Percentiles rank a stretch among this genome's conserved stretches.
phyloP scores from a whole-genome alignment of 2,329 filamentous ascomycete species.

The Diplodia seriata region DNA sequence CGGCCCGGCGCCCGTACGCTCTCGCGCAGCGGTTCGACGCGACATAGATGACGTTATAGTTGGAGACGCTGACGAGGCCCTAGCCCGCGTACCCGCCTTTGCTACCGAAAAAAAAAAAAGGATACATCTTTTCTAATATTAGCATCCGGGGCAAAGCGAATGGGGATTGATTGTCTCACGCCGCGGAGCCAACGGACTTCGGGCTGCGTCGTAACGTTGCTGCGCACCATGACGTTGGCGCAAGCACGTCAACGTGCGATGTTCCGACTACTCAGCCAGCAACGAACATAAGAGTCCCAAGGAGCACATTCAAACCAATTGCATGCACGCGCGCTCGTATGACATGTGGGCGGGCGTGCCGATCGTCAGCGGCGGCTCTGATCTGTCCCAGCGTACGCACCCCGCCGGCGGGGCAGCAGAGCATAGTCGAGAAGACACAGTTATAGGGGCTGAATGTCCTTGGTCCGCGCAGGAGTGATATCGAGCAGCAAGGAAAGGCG shows the following conservation, averaged over 20 bases:
- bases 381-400: conserved; percentile 51
- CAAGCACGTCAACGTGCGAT: conserved; percentile 59
- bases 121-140: conserved; percentile 37
- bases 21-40: conserved; percentile 56
- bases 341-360: conserved; percentile 4
- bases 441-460: conserved; percentile 26
- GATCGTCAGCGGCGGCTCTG: conserved; percentile 42
- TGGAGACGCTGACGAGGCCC: conserved; percentile 46
- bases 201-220: conserved; percentile 48
- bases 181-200: conserved; percentile 55
- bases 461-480: not conserved
- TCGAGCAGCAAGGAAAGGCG: too few species aligned
- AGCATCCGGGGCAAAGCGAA: conserved; percentile 45
- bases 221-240: conserved; percentile 51
- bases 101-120: not conserved
- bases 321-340: conserved; percentile 9
- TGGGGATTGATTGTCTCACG: conserved; percentile 27
- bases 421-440: conserved; percentile 53
- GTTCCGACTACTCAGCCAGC: conserved; percentile 43
- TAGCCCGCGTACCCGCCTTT: conserved; percentile 40
- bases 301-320: not conserved
- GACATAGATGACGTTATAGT: conserved; percentile 53
- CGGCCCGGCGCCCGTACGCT: conserved; percentile 57
- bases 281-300: not conserved
- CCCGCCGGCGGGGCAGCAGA: conserved; percentile 54